Evolutionary conservation across 495 filamentous ascomycete species (phyloP).

Genomic region (Xylaria sp.): DNA sequence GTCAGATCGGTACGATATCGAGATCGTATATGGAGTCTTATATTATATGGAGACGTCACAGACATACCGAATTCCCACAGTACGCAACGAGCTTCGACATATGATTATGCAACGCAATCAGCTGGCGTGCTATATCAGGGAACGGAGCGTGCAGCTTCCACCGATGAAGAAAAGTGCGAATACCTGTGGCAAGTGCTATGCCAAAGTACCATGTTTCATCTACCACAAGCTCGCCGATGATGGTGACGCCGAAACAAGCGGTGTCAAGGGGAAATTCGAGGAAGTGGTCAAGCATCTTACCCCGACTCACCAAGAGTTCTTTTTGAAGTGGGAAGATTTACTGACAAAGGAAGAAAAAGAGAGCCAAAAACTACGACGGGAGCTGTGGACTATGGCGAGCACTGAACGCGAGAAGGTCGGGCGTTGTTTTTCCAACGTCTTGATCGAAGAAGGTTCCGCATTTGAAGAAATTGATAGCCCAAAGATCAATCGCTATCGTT

Average conservation of each 20-base stretch:
- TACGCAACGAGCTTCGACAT: constrained; percentile 85
- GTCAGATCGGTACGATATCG: constrained; percentile 93
- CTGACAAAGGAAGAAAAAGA: constrained; percentile 94
- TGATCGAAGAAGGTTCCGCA: constrained; percentile 79
- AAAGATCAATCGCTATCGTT: constrained; percentile 90
- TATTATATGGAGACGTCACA: constrained; percentile 94
- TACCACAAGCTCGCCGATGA: constrained; percentile 92
- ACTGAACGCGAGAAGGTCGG: constrained; percentile 86
- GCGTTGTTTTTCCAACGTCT: constrained; percentile 66
- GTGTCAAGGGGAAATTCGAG: constrained; percentile 75
- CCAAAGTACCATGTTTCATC: constrained; percentile 85
- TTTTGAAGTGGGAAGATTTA: constrained; percentile 91
- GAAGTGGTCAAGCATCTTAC: constrained; percentile 77
- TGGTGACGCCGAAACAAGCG: constrained; percentile 81
- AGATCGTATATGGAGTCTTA: constrained; percentile 84
- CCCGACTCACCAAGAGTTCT: constrained; percentile 77
- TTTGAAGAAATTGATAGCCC: constrained; percentile 67
- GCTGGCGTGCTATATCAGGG: constrained; percentile 81
- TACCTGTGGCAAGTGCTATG: constrained; percentile 84
- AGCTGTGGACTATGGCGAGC: constrained; percentile 95
- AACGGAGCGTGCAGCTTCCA: constrained; percentile 76
- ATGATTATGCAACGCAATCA: constrained; percentile 98
- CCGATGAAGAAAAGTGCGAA: constrained; percentile 81
- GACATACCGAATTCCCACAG: constrained; percentile 80
- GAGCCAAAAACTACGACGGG: constrained; percentile 78